Percentiles rank a stretch among this genome's conserved stretches.
These are phyloP conservation scores for Murraya koenigii DNA, from an alignment of 345 rosid genomes.

Conservation along the genomic window DNA sequence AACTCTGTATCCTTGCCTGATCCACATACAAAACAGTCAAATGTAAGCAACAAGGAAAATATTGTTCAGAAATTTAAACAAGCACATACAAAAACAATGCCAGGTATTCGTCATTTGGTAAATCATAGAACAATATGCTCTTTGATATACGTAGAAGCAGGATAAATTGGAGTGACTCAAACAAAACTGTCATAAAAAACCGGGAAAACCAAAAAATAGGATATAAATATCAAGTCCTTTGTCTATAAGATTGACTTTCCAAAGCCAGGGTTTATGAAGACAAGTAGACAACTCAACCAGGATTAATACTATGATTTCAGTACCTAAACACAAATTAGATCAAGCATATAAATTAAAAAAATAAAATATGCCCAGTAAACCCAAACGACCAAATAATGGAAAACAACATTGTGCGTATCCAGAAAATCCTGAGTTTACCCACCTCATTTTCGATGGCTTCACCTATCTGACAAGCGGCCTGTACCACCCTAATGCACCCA, in stretches of 20 bases:
- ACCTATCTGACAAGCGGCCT: slow-evolving; percentile 77
- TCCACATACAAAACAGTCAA: slow-evolving; percentile 13
- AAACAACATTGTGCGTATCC: background rate
- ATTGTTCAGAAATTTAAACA: background rate
- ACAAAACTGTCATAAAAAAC: too few species aligned
- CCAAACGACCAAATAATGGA: background rate
- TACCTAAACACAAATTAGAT: background rate
- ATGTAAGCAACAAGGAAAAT: slow-evolving; percentile 12
- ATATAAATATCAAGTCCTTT: background rate
- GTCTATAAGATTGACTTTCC: background rate
- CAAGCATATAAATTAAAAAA: background rate
- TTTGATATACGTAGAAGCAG: background rate
- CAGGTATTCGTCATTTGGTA: background rate
- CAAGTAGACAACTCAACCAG: background rate
- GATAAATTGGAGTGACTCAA: background rate
- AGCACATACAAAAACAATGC: background rate
- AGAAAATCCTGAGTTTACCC: slow-evolving; percentile 12
- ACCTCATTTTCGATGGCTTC: slow-evolving; percentile 98
- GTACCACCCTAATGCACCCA: slow-evolving; percentile 67
- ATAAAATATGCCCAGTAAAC: background rate
- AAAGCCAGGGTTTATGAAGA: background rate
- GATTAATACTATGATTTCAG: background rate
- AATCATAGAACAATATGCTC: background rate
- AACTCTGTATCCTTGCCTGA: slow-evolving; percentile 71
- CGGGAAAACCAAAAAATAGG: background rate